Evolutionary conservation across 2,329 filamentous ascomycete genomes (phyloP).

Genomic region (Pyrenochaeta sp.): DNA sequence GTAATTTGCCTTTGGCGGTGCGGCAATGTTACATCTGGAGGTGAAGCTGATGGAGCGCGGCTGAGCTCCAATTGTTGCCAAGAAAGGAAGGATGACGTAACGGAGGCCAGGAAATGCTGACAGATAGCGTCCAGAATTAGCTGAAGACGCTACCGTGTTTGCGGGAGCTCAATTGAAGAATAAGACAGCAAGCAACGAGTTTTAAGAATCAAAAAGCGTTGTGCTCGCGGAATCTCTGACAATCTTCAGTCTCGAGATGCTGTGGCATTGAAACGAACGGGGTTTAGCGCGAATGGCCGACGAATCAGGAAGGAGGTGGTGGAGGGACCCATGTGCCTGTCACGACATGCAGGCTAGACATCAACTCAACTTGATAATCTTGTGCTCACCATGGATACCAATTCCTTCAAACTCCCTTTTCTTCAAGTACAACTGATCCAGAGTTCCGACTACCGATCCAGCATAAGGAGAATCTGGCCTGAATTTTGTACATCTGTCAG

Average conservation of each 20-base stretch:
- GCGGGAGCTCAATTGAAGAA: too few relatives aligned
- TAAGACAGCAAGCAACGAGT: too few relatives aligned
- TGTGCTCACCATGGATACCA: constrained; percentile 4
- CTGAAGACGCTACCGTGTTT: background rate
- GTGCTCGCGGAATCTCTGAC: too few relatives aligned
- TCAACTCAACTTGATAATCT: too few relatives aligned
- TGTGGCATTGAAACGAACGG: too few relatives aligned
- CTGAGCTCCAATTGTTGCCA: constrained; percentile 28
- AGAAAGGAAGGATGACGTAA: constrained; percentile 35
- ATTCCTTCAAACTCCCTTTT: background rate
- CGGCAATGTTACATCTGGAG: constrained; percentile 15
- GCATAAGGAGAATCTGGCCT: too few relatives aligned
- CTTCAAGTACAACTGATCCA: background rate
- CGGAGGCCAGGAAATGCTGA: constrained; percentile 11
- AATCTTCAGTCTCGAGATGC: too few relatives aligned
- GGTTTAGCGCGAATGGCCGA: constrained; percentile 19
- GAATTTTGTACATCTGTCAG: background rate
- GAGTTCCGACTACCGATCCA: too few relatives aligned
- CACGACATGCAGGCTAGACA: constrained; percentile 1
- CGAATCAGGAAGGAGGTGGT: constrained; percentile 10
- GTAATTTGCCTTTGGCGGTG: constrained; percentile 9
- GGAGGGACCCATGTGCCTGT: constrained; percentile 3
- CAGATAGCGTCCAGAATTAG: background rate
- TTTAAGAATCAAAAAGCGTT: too few relatives aligned
- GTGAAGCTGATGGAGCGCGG: constrained; percentile 24